These are phyloP conservation scores for Lentinula sp. DNA, from an alignment of 768 basidiomycete genomes.

Conservation along the genomic window DNA sequence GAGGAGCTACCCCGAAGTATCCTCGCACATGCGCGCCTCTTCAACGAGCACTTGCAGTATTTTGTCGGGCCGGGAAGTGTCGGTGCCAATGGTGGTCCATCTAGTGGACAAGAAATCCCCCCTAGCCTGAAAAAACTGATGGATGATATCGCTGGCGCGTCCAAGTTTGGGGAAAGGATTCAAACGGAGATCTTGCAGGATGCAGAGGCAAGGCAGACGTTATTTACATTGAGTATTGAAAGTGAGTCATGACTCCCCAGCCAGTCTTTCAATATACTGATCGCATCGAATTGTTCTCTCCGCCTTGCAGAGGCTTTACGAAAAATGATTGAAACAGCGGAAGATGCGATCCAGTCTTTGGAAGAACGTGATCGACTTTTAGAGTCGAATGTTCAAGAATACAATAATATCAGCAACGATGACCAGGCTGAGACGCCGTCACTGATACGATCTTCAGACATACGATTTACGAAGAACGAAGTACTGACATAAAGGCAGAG, in stretches of 20 bases:
- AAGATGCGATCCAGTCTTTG: slow-evolving; percentile 16
- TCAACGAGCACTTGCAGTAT: slow-evolving; percentile 26
- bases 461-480: neutral
- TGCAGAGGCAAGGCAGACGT: slow-evolving; percentile 23
- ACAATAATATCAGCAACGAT: neutral
- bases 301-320: slow-evolving; percentile 14
- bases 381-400: neutral
- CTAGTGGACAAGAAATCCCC: slow-evolving; percentile 16
- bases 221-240: slow-evolving; percentile 27
- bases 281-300: neutral
- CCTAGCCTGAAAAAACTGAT: slow-evolving; percentile 23
- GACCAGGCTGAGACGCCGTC: neutral
- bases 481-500: neutral
- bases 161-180: slow-evolving; percentile 23
- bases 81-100: neutral
- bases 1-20: slow-evolving; percentile 27
- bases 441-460: neutral
- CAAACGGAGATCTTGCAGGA: slow-evolving; percentile 27
- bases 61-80: slow-evolving; percentile 19
- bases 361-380: slow-evolving; percentile 15
- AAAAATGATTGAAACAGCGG: slow-evolving; percentile 19
- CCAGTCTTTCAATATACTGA: neutral
- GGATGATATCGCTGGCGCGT: slow-evolving; percentile 27
- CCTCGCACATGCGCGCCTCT: slow-evolving; percentile 21
- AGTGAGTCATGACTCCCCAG: slow-evolving; percentile 10